A percentile compares a stretch with the other conserved stretches of the same genome.
These are phyloP conservation scores for Aspergillus thermomutatus DNA, from an alignment of 2,329 filamentous ascomycete genomes.

Conservation along the genomic window DNA sequence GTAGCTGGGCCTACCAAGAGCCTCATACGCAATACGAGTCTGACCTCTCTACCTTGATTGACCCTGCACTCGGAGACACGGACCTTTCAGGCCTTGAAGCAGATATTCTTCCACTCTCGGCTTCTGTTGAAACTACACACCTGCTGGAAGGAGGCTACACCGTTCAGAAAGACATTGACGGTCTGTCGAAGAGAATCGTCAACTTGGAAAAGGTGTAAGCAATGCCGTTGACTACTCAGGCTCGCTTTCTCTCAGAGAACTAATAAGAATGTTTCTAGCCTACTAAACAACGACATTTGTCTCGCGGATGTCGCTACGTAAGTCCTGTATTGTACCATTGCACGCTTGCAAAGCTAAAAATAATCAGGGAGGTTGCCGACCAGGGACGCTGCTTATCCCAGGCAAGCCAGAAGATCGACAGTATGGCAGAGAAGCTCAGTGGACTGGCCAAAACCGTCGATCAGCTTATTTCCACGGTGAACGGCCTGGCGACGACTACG, in stretches of 20 bases:
- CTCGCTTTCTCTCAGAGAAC: not conserved
- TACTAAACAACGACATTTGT: not conserved
- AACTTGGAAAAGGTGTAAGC: not conserved
- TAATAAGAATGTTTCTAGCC: not conserved
- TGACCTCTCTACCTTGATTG: not conserved
- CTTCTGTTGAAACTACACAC: not conserved
- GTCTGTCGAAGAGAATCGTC: not conserved
- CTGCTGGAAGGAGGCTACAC: not conserved
- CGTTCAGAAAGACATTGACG: not conserved
- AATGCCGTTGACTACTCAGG: not conserved
- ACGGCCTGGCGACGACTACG: not conserved
- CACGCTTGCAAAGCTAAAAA: not conserved
- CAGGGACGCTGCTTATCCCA: not conserved
- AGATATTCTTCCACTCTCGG: not conserved
- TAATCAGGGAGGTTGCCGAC: not conserved
- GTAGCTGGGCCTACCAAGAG: not conserved
- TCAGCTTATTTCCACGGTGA: not conserved
- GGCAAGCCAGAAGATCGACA: not conserved
- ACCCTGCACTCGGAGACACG: not conserved
- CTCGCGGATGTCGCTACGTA: not conserved
- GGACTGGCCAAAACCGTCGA: not conserved
- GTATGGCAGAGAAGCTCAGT: not conserved
- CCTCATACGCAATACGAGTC: not conserved
- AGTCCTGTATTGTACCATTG: not conserved
- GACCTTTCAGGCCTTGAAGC: not conserved